Evolutionary conservation across 805 yeast species (phyloP), one percentile per base, ranked within the genome.

Genomic region (Pichia deserticola): DNA sequence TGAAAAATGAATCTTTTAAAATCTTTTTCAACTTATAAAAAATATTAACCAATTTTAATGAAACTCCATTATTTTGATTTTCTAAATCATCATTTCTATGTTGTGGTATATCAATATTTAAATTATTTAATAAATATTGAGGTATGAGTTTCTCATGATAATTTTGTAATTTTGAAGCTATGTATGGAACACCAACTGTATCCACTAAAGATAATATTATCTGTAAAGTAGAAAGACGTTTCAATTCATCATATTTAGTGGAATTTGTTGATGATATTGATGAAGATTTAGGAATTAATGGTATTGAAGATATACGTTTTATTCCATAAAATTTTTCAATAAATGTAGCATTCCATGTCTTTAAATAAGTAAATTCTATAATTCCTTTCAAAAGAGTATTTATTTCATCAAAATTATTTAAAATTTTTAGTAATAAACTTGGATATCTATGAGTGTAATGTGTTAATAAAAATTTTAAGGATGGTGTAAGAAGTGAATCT

Each of bases 281-380:
- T 7, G 36, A 10, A 6, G 47, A 37, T 25, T 20, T 4, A n/a
- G 47, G 36, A n/a, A 25, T 38, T 11, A 48, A 36, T 32, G 40
- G 44, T 28, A 49, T 39, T 12, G 54, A 34, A 27, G 39, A 37
- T 32, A 77, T 76, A 44, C 95, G 72, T 60, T 89, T 89, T 54
- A 92, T 67, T 2, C 97, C 98, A 61, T 92, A 92, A 62, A 92
- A 92, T 61, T 86, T 86, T 64, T 92, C 97, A 0, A 95, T 88
- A 60, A 92, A 88, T 3, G 93, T 79, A 0, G 95, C 79, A 59
- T 87, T 90, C 88, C 93, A 86, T 44, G 73, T 72, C 46, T 70
- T 76, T 44, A 92, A 64, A 57, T 83, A 86, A 53, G 77, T 74
- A 72, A 81, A 81, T 64, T 93, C 97, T 1, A 92, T 68, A 4